Conservation (phyloP, 1,139 yeast species). For the Taiozyma sp. region DNA sequence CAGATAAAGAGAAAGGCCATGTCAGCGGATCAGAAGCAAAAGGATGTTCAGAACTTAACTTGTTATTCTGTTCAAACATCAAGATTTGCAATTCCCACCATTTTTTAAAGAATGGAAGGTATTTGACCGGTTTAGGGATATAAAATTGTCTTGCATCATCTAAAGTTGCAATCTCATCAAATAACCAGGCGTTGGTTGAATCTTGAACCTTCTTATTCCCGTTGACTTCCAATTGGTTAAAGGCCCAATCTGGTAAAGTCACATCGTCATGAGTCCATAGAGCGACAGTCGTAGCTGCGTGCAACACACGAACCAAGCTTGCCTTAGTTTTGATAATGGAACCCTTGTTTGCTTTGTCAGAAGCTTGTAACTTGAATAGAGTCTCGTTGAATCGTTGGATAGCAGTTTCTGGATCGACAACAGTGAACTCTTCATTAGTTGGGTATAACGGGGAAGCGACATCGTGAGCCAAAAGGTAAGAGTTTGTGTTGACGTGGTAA, state of each 20-base stretch:
- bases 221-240: conserved; percentile 86
- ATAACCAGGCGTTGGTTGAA: conserved; percentile 64
- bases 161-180: conserved; percentile 70
- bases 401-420: conserved; percentile 58
- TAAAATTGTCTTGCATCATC: conserved; percentile 57
- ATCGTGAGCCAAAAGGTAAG: conserved; percentile 83
- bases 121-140: conserved; percentile 49
- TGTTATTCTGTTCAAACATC: conserved; percentile 93
- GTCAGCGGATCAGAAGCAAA: conserved; percentile 89
- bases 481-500: conserved; percentile 77
- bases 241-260: conserved; percentile 91
- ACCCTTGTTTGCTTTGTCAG: conserved; percentile 45
- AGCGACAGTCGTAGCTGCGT: conserved; percentile 84
- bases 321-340: conserved; percentile 65
- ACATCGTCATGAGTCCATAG: conserved; percentile 92
- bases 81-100: conserved; percentile 85
- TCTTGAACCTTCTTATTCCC: conserved; percentile 84
- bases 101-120: conserved; percentile 71
- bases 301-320: conserved; percentile 64
- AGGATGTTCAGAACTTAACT: conserved; percentile 85
- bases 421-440: conserved; percentile 88
- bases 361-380: conserved; percentile 67
- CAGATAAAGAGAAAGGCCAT: conserved; percentile 92
- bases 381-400: conserved; percentile 63
- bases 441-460: conserved; percentile 94